Conservation (phyloP, 768 basidiomycete species). For the Lepiota venenata region DNA sequence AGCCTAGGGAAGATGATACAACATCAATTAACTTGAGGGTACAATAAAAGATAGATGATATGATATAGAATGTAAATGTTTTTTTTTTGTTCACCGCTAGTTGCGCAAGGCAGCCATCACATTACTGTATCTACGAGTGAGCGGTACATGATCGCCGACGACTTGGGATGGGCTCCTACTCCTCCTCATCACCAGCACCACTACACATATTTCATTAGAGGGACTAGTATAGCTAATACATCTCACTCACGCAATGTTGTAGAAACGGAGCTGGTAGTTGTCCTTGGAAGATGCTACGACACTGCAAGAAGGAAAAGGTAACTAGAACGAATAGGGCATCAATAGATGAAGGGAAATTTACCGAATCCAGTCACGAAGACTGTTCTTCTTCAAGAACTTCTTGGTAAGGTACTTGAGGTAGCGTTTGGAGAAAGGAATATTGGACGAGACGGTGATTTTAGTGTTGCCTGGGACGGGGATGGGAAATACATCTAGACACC, state of each 20-base stretch:
- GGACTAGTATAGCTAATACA: not conserved
- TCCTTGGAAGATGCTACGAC: constrained; percentile 95
- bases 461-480: constrained; percentile 50
- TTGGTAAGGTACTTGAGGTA: constrained; percentile 99
- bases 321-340: constrained; percentile 1
- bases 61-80: not conserved
- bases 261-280: constrained; percentile 92
- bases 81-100: not conserved
- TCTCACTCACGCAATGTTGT: constrained; percentile 77
- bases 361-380: constrained; percentile 96
- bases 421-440: constrained; percentile 91
- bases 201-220: constrained; percentile 17
- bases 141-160: not conserved
- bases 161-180: not conserved
- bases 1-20: constrained; percentile 30
- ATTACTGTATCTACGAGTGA: not conserved
- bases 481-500: not conserved
- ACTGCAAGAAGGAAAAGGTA: constrained; percentile 27
- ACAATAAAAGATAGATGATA: constrained; percentile 1
- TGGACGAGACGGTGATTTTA: constrained; percentile 83
- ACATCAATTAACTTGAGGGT: constrained; percentile 11
- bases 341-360: constrained; percentile 24
- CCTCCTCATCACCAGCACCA: constrained; percentile 30
- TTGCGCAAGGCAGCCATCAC: no score
- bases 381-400: constrained; percentile 99